Conservation (phyloP, 139 green algal species). For the Chlorella sp. region DNA sequence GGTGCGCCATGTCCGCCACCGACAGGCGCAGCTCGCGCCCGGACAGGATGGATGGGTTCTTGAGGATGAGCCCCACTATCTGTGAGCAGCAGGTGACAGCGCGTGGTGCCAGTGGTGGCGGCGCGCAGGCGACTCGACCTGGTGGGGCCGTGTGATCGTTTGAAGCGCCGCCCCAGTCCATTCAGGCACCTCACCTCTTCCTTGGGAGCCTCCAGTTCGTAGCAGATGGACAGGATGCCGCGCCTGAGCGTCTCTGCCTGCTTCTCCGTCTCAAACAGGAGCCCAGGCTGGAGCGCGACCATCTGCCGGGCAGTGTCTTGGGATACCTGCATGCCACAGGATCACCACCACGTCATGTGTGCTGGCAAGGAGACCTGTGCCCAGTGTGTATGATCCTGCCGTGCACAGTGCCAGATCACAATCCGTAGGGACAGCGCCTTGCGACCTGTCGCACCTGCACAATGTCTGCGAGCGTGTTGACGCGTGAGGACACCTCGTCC, state of each 20-base stretch:
- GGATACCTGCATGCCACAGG: slow-evolving; percentile 11
- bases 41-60: slow-evolving; percentile 47
- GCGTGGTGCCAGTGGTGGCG: too few species aligned
- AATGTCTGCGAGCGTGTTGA: slow-evolving; percentile 21
- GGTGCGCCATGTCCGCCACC: slow-evolving; percentile 47
- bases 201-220: slow-evolving; percentile 40
- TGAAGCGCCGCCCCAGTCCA: too few species aligned
- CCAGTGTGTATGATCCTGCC: too few species aligned
- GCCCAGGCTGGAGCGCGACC: slow-evolving; percentile 36
- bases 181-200: slow-evolving; percentile 35
- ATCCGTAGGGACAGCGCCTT: too few species aligned
- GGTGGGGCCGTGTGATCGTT: too few species aligned
- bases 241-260: slow-evolving; percentile 32
- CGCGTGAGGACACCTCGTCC: slow-evolving; percentile 19
- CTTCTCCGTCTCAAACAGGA: slow-evolving; percentile 44
- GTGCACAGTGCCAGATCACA: too few species aligned
- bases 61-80: slow-evolving; percentile 46
- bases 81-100: too few species aligned
- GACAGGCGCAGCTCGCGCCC: slow-evolving; percentile 43
- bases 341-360: too few species aligned
- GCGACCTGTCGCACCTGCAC: slow-evolving; percentile 39
- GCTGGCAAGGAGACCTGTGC: too few species aligned
- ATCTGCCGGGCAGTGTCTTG: slow-evolving; percentile 35
- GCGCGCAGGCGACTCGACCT: too few species aligned
- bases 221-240: slow-evolving; percentile 47